Evolutionary conservation across 2,329 filamentous ascomycete species (phyloP).

Genomic region (Nigrospora osmanthi): DNA sequence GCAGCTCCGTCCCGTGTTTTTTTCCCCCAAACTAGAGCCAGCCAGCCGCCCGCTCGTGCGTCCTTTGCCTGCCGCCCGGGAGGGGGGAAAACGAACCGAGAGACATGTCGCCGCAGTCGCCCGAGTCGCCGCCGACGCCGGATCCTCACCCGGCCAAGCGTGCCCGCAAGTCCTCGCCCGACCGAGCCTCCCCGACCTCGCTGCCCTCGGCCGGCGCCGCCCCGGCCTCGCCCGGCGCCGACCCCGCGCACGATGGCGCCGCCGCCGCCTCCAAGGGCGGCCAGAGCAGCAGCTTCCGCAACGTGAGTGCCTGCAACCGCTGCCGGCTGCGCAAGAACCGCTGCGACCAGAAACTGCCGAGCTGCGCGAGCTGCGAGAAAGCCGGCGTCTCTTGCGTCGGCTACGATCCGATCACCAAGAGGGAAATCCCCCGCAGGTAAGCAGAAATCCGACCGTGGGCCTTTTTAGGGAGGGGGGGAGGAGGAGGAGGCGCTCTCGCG

Average conservation of each 20-base stretch:
- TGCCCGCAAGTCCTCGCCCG: constrained; percentile 44
- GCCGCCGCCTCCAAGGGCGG: constrained; percentile 32
- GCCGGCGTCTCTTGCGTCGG: constrained; percentile 87
- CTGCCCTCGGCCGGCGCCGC: constrained; percentile 26
- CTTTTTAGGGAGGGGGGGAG: too few relatives aligned
- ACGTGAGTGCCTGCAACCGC: constrained; percentile 90
- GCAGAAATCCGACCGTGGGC: constrained; percentile 17
- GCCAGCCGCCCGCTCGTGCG: too few relatives aligned
- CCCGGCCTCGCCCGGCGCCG: constrained; percentile 20
- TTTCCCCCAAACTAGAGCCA: too few relatives aligned
- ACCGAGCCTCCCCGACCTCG: constrained; percentile 33
- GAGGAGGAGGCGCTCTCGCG: not conserved
- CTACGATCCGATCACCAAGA: constrained; percentile 93
- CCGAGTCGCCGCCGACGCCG: constrained; percentile 43
- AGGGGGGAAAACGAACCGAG: too few relatives aligned
- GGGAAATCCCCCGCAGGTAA: constrained; percentile 86
- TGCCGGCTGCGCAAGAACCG: constrained; percentile 89
- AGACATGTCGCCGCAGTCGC: constrained; percentile 37
- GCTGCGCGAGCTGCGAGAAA: constrained; percentile 88
- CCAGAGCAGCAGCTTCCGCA: constrained; percentile 65
- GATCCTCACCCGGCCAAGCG: constrained; percentile 48
- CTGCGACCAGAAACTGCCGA: constrained; percentile 87
- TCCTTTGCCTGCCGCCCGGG: too few relatives aligned
- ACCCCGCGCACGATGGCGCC: constrained; percentile 20
- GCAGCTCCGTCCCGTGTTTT: too few relatives aligned